A percentile compares a stretch with the other conserved stretches of the same genome.
Conservation (phyloP, 179 eudicot genomes). For the Beta corolliflora region DNA sequence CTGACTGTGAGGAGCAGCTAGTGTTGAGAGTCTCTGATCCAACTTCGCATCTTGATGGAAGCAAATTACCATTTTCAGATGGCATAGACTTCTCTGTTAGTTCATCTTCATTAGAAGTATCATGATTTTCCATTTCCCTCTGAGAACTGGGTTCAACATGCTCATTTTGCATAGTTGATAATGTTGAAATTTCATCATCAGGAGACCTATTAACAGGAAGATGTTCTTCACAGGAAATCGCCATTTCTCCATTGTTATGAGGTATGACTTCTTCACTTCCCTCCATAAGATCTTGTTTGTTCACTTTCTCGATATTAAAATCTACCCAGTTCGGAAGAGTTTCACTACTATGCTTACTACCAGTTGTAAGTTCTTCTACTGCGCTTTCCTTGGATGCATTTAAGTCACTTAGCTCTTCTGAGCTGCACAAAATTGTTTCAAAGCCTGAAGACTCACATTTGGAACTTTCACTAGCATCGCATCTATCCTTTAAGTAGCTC, state of each 20-base stretch:
- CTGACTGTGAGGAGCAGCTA: slow-evolving; percentile 20
- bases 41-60: slow-evolving; percentile 26
- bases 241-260: slow-evolving; percentile 10
- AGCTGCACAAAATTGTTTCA: slow-evolving; percentile 43
- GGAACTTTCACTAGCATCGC: slow-evolving; percentile 54
- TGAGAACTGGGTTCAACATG: slow-evolving; percentile 28
- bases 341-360: slow-evolving; percentile 19
- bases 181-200: slow-evolving; percentile 30
- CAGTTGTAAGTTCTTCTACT: slow-evolving; percentile 17
- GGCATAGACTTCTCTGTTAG: slow-evolving; percentile 15
- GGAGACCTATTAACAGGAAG: slow-evolving; percentile 20
- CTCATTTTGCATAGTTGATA: slow-evolving; percentile 26
- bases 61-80: slow-evolving; percentile 27
- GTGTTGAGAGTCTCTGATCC: slow-evolving; percentile 29
- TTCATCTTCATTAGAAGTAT: slow-evolving; percentile 17
- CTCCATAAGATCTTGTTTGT: slow-evolving; percentile 22
- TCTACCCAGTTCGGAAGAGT: slow-evolving; percentile 37
- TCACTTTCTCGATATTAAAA: slow-evolving; percentile 36
- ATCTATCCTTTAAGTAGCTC: slow-evolving; percentile 61
- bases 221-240: slow-evolving; percentile 21
- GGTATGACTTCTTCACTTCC: slow-evolving; percentile 19
- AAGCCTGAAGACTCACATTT: slow-evolving; percentile 52
- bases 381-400: slow-evolving; percentile 39
- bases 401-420: slow-evolving; percentile 42
- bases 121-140: slow-evolving; percentile 27